Evolutionary conservation across 106 monocot species (phyloP).

Genomic region (Acanthochlamys bracteata): DNA sequence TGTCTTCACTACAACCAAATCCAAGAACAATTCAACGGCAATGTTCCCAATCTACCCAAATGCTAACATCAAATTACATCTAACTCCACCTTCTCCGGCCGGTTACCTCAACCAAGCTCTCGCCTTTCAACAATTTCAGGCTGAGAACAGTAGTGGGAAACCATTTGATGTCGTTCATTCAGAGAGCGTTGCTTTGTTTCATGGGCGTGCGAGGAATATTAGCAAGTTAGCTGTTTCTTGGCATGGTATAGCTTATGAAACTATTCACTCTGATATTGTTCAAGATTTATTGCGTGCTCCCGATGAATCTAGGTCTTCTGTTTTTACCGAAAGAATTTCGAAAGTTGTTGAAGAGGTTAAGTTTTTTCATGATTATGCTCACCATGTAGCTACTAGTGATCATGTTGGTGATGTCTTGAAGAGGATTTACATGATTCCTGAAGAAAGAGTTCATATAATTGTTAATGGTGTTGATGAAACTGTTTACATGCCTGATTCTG

Average conservation of each 20-base stretch:
- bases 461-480: slow-evolving; percentile 73
- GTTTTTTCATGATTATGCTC: slow-evolving; percentile 64
- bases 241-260: slow-evolving; percentile 90
- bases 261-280: slow-evolving; percentile 79
- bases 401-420: slow-evolving; percentile 73
- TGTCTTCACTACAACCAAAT: slow-evolving; percentile 75
- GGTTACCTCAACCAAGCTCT: slow-evolving; percentile 67
- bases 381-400: slow-evolving; percentile 88
- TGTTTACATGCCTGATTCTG: slow-evolving; percentile 34
- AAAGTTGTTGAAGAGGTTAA: slow-evolving; percentile 77
- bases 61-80: slow-evolving; percentile 41
- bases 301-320: slow-evolving; percentile 17
- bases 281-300: slow-evolving; percentile 54
- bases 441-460: slow-evolving; percentile 65
- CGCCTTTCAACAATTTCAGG: slow-evolving; percentile 51
- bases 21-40: too few relatives aligned
- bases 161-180: slow-evolving; percentile 72
- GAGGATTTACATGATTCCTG: slow-evolving; percentile 84
- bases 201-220: slow-evolving; percentile 50
- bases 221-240: slow-evolving; percentile 64
- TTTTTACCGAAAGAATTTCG: slow-evolving; percentile 25
- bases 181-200: slow-evolving; percentile 65
- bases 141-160: slow-evolving; percentile 26
- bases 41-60: slow-evolving; percentile 9
- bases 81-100: slow-evolving; percentile 36